Evolutionary conservation across 768 basidiomycete genomes (phyloP), one percentile per base, ranked within the genome.

Genomic region (Mycena rebaudengoi): DNA sequence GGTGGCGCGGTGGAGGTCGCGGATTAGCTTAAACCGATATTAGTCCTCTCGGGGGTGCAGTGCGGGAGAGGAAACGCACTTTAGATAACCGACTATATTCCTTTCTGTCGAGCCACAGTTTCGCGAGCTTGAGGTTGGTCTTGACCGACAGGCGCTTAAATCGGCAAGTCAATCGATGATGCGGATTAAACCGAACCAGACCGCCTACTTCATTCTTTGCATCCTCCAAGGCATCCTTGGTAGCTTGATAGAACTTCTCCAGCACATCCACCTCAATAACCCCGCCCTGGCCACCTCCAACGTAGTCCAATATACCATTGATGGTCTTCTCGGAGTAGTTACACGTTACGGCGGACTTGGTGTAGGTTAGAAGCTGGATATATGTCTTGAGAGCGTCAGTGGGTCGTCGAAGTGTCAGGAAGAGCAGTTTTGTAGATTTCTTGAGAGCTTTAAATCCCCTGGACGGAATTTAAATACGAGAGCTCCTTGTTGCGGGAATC

Each of bases 361-460:
- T 99, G 78, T 99, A 99, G 0, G 91, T 89, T 54, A 99, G 81
- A 5, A 99, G 85, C 68, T 91, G 86, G 20, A 82, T 90, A 75
- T 99, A 99, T 8, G 95, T 91, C 73, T 86, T 80, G 60, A 99
- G 79, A 0, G 98, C 98, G 51, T 96, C 92, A 45, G 85, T 83
- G 21, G 96, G 95, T 72, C 94, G 83, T 69, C 88, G 86, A 26
- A 96, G 83, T 23, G 79, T 81, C 51, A 97, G 85, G 75, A 92
- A 99, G 57, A 96, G 87, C 52, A 98, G 82, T 76, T 99, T 99
- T 18, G 96, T 98, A 51, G 92, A 94, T 71, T 99, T 98, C 72
- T 99, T 99, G 62, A 99, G 85, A 6, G 96, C 94, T 76, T 99
- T 99, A 87, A 99, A 99, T 2, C 96, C 98, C 97, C 96, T 98